A percentile compares a stretch with the other conserved stretches of the same genome.
Conservation (phyloP, 2,329 filamentous ascomycete species). For the Sporothrix curviconia region DNA sequence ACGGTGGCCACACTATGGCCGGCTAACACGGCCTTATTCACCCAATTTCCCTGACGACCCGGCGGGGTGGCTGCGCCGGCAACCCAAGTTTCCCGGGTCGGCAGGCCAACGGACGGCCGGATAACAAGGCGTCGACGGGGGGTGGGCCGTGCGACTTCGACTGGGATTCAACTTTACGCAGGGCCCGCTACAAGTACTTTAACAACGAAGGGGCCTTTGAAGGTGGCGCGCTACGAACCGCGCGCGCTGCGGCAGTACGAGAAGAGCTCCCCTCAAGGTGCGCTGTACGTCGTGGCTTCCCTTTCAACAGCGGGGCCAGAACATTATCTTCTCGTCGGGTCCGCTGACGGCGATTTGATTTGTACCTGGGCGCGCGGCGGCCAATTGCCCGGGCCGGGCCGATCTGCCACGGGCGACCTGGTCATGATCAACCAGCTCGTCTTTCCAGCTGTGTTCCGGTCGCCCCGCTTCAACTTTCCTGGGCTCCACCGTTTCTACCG, state of each 20-base stretch:
- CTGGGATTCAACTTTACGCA: too few relatives aligned
- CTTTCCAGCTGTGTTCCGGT: conserved; percentile 97
- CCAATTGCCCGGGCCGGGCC: conserved; percentile 72
- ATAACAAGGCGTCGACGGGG: conserved; percentile 91
- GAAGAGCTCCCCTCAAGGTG: conserved; percentile 90
- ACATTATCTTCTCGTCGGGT: conserved; percentile 93
- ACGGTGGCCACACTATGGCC: conserved; percentile 85
- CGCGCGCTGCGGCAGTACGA: conserved; percentile 81
- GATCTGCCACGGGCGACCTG: conserved; percentile 80
- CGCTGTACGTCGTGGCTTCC: conserved; percentile 88
- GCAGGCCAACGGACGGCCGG: conserved; percentile 90
- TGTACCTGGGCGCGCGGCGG: conserved; percentile 91
- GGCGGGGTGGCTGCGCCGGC: too few relatives aligned
- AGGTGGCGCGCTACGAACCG: conserved; percentile 85
- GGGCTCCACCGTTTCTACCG: conserved; percentile 98
- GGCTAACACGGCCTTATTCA: conserved; percentile 96
- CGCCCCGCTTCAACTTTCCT: conserved; percentile 91
- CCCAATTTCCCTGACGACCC: conserved; percentile 94
- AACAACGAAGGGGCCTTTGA: conserved; percentile 98
- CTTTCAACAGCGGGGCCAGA: conserved; percentile 93
- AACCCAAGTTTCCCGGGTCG: conserved; percentile 94
- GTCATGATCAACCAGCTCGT: conserved; percentile 99
- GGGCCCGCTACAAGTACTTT: conserved; percentile 99
- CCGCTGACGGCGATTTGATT: conserved; percentile 96
- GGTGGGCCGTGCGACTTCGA: conserved; percentile 94